Evolutionary conservation across 345 rosid genomes (phyloP).

Genomic region (Toxicodendron radicans): DNA sequence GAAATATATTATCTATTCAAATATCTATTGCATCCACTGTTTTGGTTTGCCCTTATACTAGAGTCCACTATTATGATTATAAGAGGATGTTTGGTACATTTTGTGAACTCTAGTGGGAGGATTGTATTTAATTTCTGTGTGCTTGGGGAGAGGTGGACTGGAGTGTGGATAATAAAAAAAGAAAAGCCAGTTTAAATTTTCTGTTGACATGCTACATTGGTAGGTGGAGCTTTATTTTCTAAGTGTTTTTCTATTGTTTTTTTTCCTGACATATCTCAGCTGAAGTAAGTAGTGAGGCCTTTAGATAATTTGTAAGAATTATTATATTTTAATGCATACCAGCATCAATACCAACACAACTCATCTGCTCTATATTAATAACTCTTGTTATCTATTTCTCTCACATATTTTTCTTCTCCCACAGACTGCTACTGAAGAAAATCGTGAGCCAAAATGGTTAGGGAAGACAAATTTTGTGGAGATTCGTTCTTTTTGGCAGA

Average conservation of each 20-base stretch:
- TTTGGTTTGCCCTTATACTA: neutral
- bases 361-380: slow-evolving; percentile 5
- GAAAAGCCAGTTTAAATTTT: no score
- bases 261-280: neutral
- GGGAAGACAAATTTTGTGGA: slow-evolving; percentile 95
- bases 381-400: neutral
- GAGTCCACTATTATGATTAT: neutral
- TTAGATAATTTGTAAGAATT: neutral
- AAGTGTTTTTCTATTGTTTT: neutral
- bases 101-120: neutral
- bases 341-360: neutral
- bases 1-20: neutral
- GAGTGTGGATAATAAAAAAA: no score
- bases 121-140: no score
- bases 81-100: neutral
- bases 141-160: no score
- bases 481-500: slow-evolving; percentile 94
- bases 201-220: no score
- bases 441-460: slow-evolving; percentile 55
- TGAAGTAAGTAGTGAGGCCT: neutral
- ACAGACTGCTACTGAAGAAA: slow-evolving; percentile 52
- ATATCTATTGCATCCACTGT: neutral
- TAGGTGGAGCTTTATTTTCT: neutral
- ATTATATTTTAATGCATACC: neutral
- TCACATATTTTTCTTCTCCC: slow-evolving; percentile 16